Conservation (phyloP, 441 rosid genomes). For the Populus hybrid region DNA sequence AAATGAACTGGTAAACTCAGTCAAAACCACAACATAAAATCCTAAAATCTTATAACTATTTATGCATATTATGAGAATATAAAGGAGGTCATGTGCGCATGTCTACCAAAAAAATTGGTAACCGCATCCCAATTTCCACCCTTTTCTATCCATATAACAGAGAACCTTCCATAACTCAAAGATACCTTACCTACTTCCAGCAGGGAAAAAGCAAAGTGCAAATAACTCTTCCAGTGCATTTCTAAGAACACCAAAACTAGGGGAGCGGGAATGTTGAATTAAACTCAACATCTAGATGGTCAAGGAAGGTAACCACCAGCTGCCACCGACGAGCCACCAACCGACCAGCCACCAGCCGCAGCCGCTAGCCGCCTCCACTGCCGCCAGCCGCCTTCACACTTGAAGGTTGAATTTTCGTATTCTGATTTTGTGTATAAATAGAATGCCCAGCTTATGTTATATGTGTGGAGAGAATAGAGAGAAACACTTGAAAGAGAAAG, state of each 20-base stretch:
- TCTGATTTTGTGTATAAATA: no score
- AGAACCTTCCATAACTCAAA: constrained; percentile 7
- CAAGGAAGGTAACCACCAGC: no score
- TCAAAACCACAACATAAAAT: constrained; percentile 1
- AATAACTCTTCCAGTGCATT: constrained; percentile 81
- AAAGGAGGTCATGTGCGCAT: background rate
- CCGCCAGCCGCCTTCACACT: no score
- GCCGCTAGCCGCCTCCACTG: no score
- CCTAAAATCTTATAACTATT: background rate
- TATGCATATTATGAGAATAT: background rate
- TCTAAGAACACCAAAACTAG: constrained; percentile 73
- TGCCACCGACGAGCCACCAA: no score
- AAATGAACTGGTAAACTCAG: constrained; percentile 12
- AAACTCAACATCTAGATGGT: no score
- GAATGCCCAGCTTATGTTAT: no score
- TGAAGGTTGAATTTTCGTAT: no score
- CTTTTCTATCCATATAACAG: background rate
- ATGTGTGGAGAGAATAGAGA: no score
- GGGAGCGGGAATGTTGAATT: constrained; percentile 89
- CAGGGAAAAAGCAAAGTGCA: constrained; percentile 80
- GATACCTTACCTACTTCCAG: constrained; percentile 72
- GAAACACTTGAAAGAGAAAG: no score
- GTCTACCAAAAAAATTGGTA: background rate
- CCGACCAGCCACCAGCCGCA: no score
- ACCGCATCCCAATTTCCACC: background rate